Percentiles rank a stretch among this genome's conserved stretches.
Conservation (phyloP, 495 filamentous ascomycete genomes). For the Parachaetomium inaequale region DNA sequence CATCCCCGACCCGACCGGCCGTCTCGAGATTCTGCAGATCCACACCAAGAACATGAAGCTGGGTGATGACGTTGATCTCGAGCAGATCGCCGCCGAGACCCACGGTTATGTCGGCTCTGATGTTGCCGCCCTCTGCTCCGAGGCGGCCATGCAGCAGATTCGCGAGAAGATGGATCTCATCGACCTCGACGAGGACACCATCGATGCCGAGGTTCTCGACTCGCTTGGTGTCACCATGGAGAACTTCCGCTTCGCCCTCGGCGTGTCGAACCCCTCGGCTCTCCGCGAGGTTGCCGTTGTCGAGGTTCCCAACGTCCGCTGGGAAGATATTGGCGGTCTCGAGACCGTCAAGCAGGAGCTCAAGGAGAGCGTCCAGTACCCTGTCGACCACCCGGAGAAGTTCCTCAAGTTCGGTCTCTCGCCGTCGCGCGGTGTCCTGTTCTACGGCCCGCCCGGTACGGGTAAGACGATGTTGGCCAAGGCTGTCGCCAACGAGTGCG, state of each 20-base stretch:
- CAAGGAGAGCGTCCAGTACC: constrained; percentile 98
- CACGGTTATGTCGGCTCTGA: constrained; percentile 99
- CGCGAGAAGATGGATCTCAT: constrained; percentile 99
- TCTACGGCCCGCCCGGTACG: constrained; percentile 97
- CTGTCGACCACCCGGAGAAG: constrained; percentile 98
- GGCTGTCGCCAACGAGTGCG: constrained; percentile 97
- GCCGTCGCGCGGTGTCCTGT: constrained; percentile 95
- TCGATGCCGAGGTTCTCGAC: constrained; percentile 96
- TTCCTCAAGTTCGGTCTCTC: constrained; percentile 99
- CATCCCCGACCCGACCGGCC: constrained; percentile 95
- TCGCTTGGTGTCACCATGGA: constrained; percentile 99
- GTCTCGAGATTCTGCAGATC: constrained; percentile 97
- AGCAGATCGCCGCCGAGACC: constrained; percentile 94
- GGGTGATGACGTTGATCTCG: constrained; percentile 91
- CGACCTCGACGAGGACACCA: constrained; percentile 97
- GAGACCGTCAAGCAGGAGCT: constrained; percentile 99
- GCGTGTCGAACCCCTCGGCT: constrained; percentile 96
- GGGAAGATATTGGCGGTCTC: constrained; percentile 98
- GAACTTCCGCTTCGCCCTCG: constrained; percentile 98
- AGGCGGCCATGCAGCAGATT: constrained; percentile 99
- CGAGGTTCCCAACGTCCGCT: constrained; percentile 97
- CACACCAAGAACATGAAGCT: constrained; percentile 99
- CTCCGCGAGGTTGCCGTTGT: constrained; percentile 98
- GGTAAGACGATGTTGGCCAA: constrained; percentile 99
- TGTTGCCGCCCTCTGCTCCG: constrained; percentile 97